These are phyloP conservation scores for Salix exigua DNA, from an alignment of 345 rosid species.

Conservation along the genomic window DNA sequence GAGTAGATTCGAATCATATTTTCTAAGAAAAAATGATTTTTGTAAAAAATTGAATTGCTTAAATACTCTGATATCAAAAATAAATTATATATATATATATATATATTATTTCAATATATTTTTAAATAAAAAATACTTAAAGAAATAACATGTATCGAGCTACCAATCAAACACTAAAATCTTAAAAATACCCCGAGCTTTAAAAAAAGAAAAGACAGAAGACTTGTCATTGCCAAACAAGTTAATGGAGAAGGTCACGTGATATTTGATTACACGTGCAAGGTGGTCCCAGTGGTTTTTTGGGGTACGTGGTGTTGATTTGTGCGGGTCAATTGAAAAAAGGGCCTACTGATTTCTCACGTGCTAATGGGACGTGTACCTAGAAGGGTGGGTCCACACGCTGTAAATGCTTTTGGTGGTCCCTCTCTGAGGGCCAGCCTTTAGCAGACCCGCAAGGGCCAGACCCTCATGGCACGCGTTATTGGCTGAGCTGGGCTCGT, in stretches of 20 bases:
- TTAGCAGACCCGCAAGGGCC: neutral
- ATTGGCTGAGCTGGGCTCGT: neutral
- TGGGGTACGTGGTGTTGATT: neutral
- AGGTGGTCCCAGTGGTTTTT: neutral
- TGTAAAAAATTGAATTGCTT: too few relatives aligned
- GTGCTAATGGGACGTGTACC: constrained; percentile 3
- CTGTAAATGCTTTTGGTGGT: neutral
- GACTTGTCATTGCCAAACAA: neutral
- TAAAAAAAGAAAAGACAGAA: too few relatives aligned
- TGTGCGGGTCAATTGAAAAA: neutral
- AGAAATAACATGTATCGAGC: too few relatives aligned
- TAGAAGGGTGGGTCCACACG: neutral
- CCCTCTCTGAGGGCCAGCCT: neutral
- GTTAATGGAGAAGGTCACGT: neutral
- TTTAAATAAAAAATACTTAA: too few relatives aligned
- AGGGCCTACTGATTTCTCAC: neutral
- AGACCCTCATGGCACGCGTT: neutral
- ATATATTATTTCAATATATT: too few relatives aligned
- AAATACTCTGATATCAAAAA: too few relatives aligned
- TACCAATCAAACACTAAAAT: too few relatives aligned
- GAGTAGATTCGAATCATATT: too few relatives aligned
- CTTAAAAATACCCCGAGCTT: neutral
- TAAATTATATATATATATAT: too few relatives aligned
- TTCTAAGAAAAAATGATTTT: too few relatives aligned
- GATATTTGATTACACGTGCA: neutral